Evolutionary conservation across 805 yeast genomes (phyloP).

Genomic region (Yamadazyma nakazawae): DNA sequence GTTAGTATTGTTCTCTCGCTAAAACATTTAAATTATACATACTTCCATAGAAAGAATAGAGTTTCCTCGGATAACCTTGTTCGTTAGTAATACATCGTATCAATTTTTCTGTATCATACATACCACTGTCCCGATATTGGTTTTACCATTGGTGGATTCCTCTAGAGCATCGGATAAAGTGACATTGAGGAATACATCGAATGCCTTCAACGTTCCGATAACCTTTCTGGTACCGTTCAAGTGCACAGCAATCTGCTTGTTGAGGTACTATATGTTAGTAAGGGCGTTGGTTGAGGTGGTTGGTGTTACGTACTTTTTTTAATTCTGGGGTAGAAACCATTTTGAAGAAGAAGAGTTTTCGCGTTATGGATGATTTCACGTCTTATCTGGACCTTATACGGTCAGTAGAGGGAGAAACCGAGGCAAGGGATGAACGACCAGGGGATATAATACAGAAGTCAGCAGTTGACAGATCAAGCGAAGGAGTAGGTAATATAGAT

Average conservation of each 20-base stretch:
- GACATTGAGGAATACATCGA: conserved; percentile 73
- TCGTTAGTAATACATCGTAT: conserved; percentile 13
- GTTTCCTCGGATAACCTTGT: conserved; percentile 65
- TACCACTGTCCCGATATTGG: conserved; percentile 63
- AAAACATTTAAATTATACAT: conserved; percentile 18
- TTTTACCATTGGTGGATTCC: conserved; percentile 49
- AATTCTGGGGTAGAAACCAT: conserved; percentile 64
- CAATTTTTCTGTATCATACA: conserved; percentile 14
- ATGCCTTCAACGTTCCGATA: conserved; percentile 81
- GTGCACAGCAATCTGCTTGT: conserved; percentile 68
- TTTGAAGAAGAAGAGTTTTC: conserved; percentile 4
- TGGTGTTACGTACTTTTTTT: conserved; percentile 42
- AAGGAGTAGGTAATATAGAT: not conserved
- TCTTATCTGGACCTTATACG: conserved; percentile 25
- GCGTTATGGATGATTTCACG: conserved; percentile 21
- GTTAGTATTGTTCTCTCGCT: conserved; percentile 21
- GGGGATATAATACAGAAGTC: conserved; percentile 8
- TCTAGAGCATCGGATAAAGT: conserved; percentile 73
- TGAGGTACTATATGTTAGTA: conserved; percentile 57
- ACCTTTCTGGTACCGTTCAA: conserved; percentile 77
- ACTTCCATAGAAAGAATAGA: conserved; percentile 73
- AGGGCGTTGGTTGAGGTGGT: not conserved
- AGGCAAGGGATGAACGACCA: not conserved
- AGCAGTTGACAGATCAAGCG: conserved; percentile 2
- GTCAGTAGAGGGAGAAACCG: conserved; percentile 16